Base-by-base conservation (phyloP, 2,329 filamentous ascomycete species). In the Pestalotiopsis sp. region DNA sequence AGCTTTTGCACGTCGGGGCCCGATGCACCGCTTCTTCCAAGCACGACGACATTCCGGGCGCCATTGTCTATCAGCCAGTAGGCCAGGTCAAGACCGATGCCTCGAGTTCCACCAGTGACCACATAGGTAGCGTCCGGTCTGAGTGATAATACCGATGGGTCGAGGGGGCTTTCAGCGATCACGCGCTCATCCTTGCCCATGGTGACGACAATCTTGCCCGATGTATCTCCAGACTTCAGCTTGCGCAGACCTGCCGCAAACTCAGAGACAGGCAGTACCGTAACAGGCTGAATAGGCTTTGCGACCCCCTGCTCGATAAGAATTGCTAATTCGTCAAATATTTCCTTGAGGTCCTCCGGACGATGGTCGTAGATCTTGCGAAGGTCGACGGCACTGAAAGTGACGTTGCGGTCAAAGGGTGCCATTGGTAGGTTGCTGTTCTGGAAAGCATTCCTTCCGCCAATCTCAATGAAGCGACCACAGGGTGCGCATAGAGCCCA, bases 381-480 rank as follows among this genome's bases (percentile, higher is more conserved):
- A 5, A 65, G 23, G 25, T 65, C 64, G 14, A 65, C 23, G 4
- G 39, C 64, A 23, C 45, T 65, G 64, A 65, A 58, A 12, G 64
- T 65, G 13, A 38, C 64, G 20, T 65, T 65, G 4, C 45, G 20
- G 23, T 17, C n/a, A 23, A 65, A 65, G 2, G 20, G 39, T 0
- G 39, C 23, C 64, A 65, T 65, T 4, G 20, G 20, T 14, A 65
- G 31, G 41, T 65, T 25, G 64, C 20, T 65, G 4, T 65, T 65
- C 9, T 65, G 23, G 20, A 65, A 25, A 9, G 55, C 17, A 58
- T 71, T 68, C 2, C 17, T 20, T 68, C 77, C 79, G 7, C 82
- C 80, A 39, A 86, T 79, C 66, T 87, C 84, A 3, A 87, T 72
- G 60, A 86, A 84, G 3, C 80, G 78, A 1, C 83, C 84, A 70